Evolutionary conservation across 306 rosid genomes (phyloP).

Genomic region (Dryas alaskensis): DNA sequence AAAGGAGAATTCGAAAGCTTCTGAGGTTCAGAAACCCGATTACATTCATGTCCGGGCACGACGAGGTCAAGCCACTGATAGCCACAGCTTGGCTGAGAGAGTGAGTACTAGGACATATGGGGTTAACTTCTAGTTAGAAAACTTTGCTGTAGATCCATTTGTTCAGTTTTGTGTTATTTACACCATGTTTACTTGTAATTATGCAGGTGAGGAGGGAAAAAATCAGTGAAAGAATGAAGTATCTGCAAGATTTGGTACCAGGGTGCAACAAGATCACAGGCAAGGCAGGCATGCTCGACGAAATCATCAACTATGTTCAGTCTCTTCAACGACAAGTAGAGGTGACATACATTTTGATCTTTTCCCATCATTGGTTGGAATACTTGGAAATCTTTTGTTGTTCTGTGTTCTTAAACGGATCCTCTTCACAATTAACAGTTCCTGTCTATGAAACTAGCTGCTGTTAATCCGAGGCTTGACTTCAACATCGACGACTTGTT

Average conservation of each 20-base stretch:
- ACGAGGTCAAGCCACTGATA: slow-evolving; percentile 96
- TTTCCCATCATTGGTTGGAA: neutral
- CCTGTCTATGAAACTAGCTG: slow-evolving; percentile 92
- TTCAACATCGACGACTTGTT: slow-evolving; percentile 79
- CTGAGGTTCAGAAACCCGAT: slow-evolving; percentile 74
- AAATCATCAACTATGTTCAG: slow-evolving; percentile 91
- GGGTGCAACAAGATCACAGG: slow-evolving; percentile 95
- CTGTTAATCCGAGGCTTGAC: slow-evolving; percentile 85
- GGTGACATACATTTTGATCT: slow-evolving; percentile 37
- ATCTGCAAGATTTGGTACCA: slow-evolving; percentile 92
- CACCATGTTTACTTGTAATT: slow-evolving; percentile 4
- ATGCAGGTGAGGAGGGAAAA: slow-evolving; percentile 89
- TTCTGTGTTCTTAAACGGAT: slow-evolving; percentile 12
- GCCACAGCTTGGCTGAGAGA: slow-evolving; percentile 94
- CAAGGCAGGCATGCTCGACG: slow-evolving; percentile 99
- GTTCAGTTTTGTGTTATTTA: neutral
- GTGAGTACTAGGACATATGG: slow-evolving; percentile 35
- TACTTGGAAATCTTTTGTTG: neutral
- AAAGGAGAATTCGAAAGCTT: slow-evolving; percentile 72
- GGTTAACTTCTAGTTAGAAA: no score
- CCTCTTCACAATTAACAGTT: slow-evolving; percentile 51
- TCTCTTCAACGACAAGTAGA: slow-evolving; percentile 89
- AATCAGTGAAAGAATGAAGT: slow-evolving; percentile 94
- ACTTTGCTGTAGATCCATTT: neutral
- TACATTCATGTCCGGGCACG: slow-evolving; percentile 94